Conservation (phyloP, 2,329 filamentous ascomycete genomes). For the Phyllosticta citrichinensis region DNA sequence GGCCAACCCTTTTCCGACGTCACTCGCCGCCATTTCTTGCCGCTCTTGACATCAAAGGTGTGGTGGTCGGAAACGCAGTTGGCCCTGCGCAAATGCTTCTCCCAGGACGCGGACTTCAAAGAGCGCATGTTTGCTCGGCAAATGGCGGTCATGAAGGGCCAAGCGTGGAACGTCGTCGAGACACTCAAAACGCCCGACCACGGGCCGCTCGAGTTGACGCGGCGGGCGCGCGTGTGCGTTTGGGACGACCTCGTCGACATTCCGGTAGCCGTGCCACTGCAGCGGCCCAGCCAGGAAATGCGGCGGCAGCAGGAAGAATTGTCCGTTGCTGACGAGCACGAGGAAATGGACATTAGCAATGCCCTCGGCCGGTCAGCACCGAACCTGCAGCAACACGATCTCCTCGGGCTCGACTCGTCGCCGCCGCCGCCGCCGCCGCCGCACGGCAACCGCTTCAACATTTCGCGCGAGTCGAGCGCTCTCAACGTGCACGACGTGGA, state of each 20-base stretch:
- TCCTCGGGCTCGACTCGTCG: conserved; percentile 54
- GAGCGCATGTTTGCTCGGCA: conserved; percentile 99
- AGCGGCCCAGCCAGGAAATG: conserved; percentile 74
- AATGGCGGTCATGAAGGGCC: conserved; percentile 97
- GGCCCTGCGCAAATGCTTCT: conserved; percentile 76
- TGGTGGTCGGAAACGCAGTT: conserved; percentile 97
- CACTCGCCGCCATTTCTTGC: conserved; percentile 90
- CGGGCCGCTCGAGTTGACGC: conserved; percentile 84
- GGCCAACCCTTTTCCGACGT: conserved; percentile 92
- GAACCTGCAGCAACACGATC: conserved; percentile 46
- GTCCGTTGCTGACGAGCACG: conserved; percentile 44
- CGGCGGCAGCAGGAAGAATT: conserved; percentile 45
- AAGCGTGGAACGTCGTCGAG: conserved; percentile 98
- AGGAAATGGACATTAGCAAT: conserved; percentile 86
- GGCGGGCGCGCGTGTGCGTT: conserved; percentile 83
- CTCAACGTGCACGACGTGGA: conserved; percentile 24
- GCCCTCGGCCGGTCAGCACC: conserved; percentile 43
- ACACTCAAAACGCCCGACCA: conserved; percentile 89
- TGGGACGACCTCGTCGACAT: conserved; percentile 98
- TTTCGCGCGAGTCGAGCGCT: conserved; percentile 35
- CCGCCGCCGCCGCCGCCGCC: conserved; percentile 40
- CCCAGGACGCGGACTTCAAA: conserved; percentile 89
- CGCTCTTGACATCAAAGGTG: conserved; percentile 80
- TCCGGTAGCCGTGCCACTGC: conserved; percentile 84
- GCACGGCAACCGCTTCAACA: conserved; percentile 36